Base-by-base conservation (phyloP, 2,329 filamentous ascomycete species). In the Aspergillus felis region DNA sequence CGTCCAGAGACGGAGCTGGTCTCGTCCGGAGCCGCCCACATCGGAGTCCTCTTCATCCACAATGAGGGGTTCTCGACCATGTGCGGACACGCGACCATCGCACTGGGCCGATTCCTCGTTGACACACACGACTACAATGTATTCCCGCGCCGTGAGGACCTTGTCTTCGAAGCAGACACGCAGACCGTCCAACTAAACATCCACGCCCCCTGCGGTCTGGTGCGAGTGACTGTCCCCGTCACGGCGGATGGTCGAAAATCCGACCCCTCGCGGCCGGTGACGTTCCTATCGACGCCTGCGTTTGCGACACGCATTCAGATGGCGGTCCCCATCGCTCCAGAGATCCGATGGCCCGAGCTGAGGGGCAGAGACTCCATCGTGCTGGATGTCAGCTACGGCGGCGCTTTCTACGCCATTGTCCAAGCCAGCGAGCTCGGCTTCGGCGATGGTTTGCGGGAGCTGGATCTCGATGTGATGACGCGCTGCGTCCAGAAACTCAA, bases 81-180 rank as follows among this genome's bases (percentile, higher is more conserved):
- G 72, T 82, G 80, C 58, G 80, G 80, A 3, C 80, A 82, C 62
- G 80, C 79, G 2, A 81, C 80, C 0, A 78, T 83, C 49, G 80
- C 80, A 0, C 61, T 82, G 12, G 79, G 79, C 1, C 70, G 77
- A 3, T 78, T 76, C 52, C 64, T 78, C 0, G 68, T 79, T 22
- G 78, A 80, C 55, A 72, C 71, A 2, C 67, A 76, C 54, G 76
- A 79, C 54, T 25, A 63, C 20, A 54, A 28, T 10, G 65, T 79
- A 14, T 81, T 81, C 54, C 74, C 78, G 0, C 63, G 62, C 5
- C 66, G 77, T 4, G 57, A 68, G 2, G 54, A 69, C 1, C 57
- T 80, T 20, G 47, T 57, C 2, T 62, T 69, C 47, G 67, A 79
- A 50, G 2, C 53, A 2, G 55, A 28, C 0, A 61, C 58, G 3